phyloP scores from a whole-genome alignment of 1,139 yeast genomes.

The Martiniozyma asiatica region DNA sequence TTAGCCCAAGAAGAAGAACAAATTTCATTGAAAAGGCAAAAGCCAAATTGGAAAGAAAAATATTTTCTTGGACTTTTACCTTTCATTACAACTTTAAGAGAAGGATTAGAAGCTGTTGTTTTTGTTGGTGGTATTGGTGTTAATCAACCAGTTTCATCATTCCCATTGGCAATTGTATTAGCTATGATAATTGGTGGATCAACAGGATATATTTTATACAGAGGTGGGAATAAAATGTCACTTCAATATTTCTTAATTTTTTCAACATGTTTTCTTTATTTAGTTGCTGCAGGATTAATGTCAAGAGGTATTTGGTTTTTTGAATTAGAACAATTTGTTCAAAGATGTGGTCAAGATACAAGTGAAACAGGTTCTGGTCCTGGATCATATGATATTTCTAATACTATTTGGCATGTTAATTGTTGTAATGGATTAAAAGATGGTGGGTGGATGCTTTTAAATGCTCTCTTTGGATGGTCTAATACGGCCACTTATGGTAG shows the following conservation, averaged over 20 bases:
- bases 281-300: conserved; percentile 82
- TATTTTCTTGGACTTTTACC: conserved; percentile 75
- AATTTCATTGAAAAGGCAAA: conserved; percentile 21
- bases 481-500: conserved; percentile 92
- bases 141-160: conserved; percentile 59
- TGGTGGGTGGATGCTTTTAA: conserved; percentile 88
- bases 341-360: conserved; percentile 71
- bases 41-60: conserved; percentile 39
- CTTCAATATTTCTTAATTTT: conserved; percentile 69
- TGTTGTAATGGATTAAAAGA: conserved; percentile 88
- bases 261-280: conserved; percentile 76
- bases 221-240: conserved; percentile 67
- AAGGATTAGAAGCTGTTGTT: conserved; percentile 90
- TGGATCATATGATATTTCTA: conserved; percentile 77
- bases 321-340: conserved; percentile 57
- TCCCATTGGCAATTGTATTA: conserved; percentile 69
- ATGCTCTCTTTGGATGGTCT: conserved; percentile 92
- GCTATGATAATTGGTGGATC: conserved; percentile 59
- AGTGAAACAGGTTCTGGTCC: conserved; percentile 89
- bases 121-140: too few species aligned
- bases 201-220: conserved; percentile 60
- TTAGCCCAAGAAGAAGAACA: conserved; percentile 14
- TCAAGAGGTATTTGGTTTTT: conserved; percentile 88
- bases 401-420: conserved; percentile 89
- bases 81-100: conserved; percentile 73